Evolutionary conservation across 345 rosid genomes (phyloP).

Genomic region (Populus nigra): DNA sequence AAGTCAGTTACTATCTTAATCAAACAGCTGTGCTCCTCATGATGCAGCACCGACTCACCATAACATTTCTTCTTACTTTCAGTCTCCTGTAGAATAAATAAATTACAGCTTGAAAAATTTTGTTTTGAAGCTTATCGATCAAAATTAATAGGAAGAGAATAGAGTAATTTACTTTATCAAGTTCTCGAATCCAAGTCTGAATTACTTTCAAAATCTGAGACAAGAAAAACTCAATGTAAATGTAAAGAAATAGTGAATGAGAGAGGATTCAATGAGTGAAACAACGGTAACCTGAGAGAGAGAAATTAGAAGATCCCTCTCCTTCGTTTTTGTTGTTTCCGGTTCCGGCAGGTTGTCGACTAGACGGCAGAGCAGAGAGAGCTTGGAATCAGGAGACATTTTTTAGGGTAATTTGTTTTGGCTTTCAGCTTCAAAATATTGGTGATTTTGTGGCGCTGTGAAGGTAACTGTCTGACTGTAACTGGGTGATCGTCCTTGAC

Average conservation of each 20-base stretch:
- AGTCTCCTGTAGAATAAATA: slow-evolving; percentile 25
- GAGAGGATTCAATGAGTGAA: neutral
- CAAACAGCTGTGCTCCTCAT: slow-evolving; percentile 26
- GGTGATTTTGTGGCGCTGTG: neutral
- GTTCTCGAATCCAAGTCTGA: slow-evolving; percentile 39
- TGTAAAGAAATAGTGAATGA: neutral
- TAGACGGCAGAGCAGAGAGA: slow-evolving; percentile 42
- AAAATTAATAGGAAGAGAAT: neutral
- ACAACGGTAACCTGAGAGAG: slow-evolving; percentile 49
- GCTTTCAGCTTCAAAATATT: neutral
- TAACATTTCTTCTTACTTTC: slow-evolving; percentile 4
- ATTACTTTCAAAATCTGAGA: slow-evolving; percentile 48
- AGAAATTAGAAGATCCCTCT: slow-evolving; percentile 48
- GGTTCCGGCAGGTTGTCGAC: slow-evolving; percentile 40
- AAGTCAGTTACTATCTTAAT: slow-evolving; percentile 40
- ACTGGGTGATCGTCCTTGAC: neutral
- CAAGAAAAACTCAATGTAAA: neutral
- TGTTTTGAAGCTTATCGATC: neutral
- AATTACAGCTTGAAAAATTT: neutral
- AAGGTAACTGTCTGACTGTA: neutral
- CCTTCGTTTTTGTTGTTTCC: slow-evolving; percentile 32
- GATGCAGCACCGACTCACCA: slow-evolving; percentile 4
- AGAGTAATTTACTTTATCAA: slow-evolving; percentile 6
- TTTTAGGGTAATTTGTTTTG: neutral
- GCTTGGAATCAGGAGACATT: slow-evolving; percentile 33